phyloP scores from a whole-genome alignment of 2,329 filamentous ascomycete genomes.

The Neodidymelliopsis sp. region DNA sequence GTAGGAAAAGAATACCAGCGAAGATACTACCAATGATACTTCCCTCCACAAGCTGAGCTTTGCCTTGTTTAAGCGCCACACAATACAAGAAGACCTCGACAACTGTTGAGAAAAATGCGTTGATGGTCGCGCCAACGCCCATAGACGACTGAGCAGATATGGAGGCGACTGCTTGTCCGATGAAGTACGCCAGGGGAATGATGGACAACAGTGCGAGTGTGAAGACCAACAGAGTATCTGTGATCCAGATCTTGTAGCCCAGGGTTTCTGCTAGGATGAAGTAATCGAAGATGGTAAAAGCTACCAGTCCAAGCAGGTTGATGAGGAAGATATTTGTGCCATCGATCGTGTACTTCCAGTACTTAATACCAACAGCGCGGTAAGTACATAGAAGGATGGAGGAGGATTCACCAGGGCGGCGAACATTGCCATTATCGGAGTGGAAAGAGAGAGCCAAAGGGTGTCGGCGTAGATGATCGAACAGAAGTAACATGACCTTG shows the following conservation, averaged over 20 bases:
- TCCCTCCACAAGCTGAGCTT: conserved; percentile 90
- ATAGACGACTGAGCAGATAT: conserved; percentile 99
- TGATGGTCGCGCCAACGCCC: conserved; percentile 95
- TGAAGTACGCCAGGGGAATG: conserved; percentile 97
- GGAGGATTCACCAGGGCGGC: conserved; percentile 73
- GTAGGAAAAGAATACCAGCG: conserved; percentile 91
- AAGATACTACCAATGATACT: conserved; percentile 98
- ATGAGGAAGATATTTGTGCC: conserved; percentile 99
- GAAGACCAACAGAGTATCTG: conserved; percentile 86
- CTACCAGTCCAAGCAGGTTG: conserved; percentile 92
- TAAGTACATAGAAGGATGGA: conserved; percentile 97
- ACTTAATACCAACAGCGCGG: conserved; percentile 89
- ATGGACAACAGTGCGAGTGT: conserved; percentile 85
- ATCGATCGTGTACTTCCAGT: conserved; percentile 99
- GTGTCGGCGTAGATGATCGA: conserved; percentile 90
- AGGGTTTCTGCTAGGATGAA: conserved; percentile 75
- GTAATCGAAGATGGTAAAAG: conserved; percentile 95
- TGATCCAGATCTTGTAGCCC: conserved; percentile 75
- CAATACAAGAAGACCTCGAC: conserved; percentile 99
- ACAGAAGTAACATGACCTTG: conserved; percentile 87
- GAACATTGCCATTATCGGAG: conserved; percentile 78
- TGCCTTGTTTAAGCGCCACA: conserved; percentile 89
- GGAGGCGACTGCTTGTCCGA: conserved; percentile 96
- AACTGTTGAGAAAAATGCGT: conserved; percentile 96
- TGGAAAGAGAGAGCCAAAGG: conserved; percentile 93